These are phyloP conservation scores for Lactarius quietus DNA, from an alignment of 768 basidiomycete genomes.

Conservation along the genomic window DNA sequence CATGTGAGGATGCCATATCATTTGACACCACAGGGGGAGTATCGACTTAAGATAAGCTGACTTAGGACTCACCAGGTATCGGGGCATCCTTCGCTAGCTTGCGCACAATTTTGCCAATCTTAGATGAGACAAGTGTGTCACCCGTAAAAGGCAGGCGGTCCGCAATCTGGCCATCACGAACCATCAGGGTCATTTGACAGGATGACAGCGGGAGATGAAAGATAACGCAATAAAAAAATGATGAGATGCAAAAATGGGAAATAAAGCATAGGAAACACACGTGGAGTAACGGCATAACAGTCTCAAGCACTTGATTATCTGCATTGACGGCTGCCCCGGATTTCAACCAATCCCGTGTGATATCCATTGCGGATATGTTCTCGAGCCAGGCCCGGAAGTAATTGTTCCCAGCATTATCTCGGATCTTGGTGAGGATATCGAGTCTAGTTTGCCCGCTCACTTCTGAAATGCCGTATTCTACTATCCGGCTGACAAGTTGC, in stretches of 20 bases:
- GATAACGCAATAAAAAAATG: conserved; percentile 23
- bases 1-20: conserved; percentile 6
- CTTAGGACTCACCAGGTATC: conserved; percentile 68
- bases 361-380: conserved; percentile 68
- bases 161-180: conserved; percentile 53
- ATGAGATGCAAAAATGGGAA: conserved; percentile 15
- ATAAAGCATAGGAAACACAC: conserved; percentile 46
- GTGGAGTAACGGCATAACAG: conserved; percentile 83
- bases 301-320: conserved; percentile 58
- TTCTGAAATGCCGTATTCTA: conserved; percentile 57
- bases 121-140: conserved; percentile 63
- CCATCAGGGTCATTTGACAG: conserved; percentile 8
- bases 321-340: conserved; percentile 55
- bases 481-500: conserved; percentile 55
- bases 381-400: conserved; percentile 87
- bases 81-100: conserved; percentile 74
- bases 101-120: conserved; percentile 76
- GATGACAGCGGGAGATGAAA: conserved; percentile 24
- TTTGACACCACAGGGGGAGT: conserved; percentile 5
- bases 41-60: neutral
- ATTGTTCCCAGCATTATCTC: conserved; percentile 81
- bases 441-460: conserved; percentile 62
- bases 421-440: conserved; percentile 75
- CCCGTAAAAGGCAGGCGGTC: conserved; percentile 77
- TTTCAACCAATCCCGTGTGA: conserved; percentile 80